Conservation (phyloP, 176 grass and related monocot species). For the Oryza officinalis region DNA sequence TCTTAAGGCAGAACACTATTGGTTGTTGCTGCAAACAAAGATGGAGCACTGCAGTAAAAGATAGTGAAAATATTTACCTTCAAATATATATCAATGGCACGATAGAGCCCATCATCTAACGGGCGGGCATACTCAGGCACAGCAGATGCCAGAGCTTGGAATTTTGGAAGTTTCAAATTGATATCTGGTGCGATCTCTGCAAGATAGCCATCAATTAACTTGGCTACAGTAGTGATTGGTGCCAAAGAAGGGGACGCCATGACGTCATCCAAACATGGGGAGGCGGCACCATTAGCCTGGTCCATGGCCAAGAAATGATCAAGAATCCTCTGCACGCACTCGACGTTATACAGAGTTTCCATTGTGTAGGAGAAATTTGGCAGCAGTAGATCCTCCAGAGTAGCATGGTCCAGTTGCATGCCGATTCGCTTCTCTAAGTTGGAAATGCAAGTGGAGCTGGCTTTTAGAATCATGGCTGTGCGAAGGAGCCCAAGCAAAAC, state of each 20-base stretch:
- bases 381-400: slow-evolving; percentile 78
- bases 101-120: slow-evolving; percentile 88
- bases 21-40: neutral
- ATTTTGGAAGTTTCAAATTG: slow-evolving; percentile 77
- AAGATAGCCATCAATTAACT: slow-evolving; percentile 81
- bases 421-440: slow-evolving; percentile 82
- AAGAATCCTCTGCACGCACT: slow-evolving; percentile 85
- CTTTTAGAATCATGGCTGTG: slow-evolving; percentile 78
- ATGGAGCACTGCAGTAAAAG: neutral
- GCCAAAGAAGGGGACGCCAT: slow-evolving; percentile 64
- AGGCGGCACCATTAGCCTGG: slow-evolving; percentile 52
- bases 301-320: slow-evolving; percentile 91
- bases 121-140: slow-evolving; percentile 84
- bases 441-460: slow-evolving; percentile 57
- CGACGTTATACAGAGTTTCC: slow-evolving; percentile 92
- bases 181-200: slow-evolving; percentile 89
- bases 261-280: slow-evolving; percentile 65
- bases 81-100: slow-evolving; percentile 85
- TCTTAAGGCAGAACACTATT: neutral
- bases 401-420: slow-evolving; percentile 78
- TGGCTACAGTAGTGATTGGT: slow-evolving; percentile 68
- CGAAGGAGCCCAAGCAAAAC: slow-evolving; percentile 77
- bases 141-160: slow-evolving; percentile 68
- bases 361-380: slow-evolving; percentile 83
- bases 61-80: slow-evolving; percentile 53